Evolutionary conservation across 352 stramenopile species (phyloP), one percentile per base, ranked within the genome.

Genomic region (Phytopythium boreale): DNA sequence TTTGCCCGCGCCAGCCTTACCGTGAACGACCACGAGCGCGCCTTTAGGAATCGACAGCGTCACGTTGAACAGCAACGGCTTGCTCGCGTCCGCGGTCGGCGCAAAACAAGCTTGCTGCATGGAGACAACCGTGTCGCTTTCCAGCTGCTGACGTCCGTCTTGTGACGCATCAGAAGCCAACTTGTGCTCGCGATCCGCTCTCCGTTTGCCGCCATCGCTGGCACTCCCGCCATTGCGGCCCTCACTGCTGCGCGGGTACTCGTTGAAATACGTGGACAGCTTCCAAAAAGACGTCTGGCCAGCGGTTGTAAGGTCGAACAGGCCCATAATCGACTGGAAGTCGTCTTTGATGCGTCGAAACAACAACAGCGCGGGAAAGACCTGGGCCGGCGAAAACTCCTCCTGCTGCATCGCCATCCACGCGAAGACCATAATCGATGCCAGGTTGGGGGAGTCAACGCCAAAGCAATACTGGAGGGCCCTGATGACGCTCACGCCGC

Each of bases 1-100:
- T 64, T 93, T 93, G 56, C 84, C 84, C 34, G 75, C 74, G 7
- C 83, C 83, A 24, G 84, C 80, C 41, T 80, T 79, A 22, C 83
- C 83, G 50, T 82, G 74, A 22, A 89, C 62, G 24, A 91, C 77
- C 14, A 85, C 66, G 43, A 91, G 76, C 24, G 87, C 75, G 0
- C 82, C 80, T 2, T 67, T 76, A 10, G 68, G 67, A 11, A 89
- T 59, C 0, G 65, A 61, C 31, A 91, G 66, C 12, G 73, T 86
- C 31, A 90, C 68, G 49, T 86, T 87, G 12, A 74, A 61, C 26
- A 90, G 64, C 19, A 88, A 86, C 79, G 64, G 49, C n/a, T 72
- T 64, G 69, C 67, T 55, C 41, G 59, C 22, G 56, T 72, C 70
- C 17, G 36, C 57, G 29, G 73, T 63, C 26, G 78, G 67, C 17